A percentile compares a stretch with the other conserved stretches of the same genome.
Conservation (phyloP, 495 filamentous ascomycete genomes). For the Tuber microsphaerosporum region DNA sequence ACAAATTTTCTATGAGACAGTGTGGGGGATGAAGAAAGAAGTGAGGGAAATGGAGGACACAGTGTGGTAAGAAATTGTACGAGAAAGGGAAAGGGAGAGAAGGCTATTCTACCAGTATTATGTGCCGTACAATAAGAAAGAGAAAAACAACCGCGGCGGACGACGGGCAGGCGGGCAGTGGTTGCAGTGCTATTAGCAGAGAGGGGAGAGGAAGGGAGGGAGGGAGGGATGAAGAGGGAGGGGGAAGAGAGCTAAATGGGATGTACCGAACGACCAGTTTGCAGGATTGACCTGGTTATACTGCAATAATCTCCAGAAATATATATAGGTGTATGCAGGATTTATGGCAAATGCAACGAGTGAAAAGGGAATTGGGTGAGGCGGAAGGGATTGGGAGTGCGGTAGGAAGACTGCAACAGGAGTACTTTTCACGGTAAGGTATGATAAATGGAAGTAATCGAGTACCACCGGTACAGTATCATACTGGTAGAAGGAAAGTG, state of each 20-base stretch:
- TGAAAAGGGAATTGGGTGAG: constrained; percentile 7
- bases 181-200: not conserved
- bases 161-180: constrained; percentile 2
- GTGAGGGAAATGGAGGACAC: not conserved
- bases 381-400: constrained; percentile 1
- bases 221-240: not conserved
- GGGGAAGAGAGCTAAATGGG: not conserved
- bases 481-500: constrained; percentile 6
- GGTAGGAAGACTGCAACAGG: constrained; percentile 10
- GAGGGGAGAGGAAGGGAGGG: not conserved
- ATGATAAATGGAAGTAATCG: constrained; percentile 8
- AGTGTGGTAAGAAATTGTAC: not conserved
- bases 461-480: not conserved
- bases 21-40: not conserved
- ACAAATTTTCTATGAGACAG: not conserved
- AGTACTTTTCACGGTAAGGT: not conserved
- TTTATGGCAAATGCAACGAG: not conserved
- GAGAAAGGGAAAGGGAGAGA: not conserved
- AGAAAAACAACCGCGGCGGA: not conserved
- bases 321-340: not conserved
- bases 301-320: not conserved
- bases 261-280: not conserved
- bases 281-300: constrained; percentile 1
- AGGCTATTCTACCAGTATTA: not conserved
- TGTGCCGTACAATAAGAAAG: not conserved